Evolutionary conservation across 768 basidiomycete species (phyloP).

Genomic region (Leccinum barrowsii): DNA sequence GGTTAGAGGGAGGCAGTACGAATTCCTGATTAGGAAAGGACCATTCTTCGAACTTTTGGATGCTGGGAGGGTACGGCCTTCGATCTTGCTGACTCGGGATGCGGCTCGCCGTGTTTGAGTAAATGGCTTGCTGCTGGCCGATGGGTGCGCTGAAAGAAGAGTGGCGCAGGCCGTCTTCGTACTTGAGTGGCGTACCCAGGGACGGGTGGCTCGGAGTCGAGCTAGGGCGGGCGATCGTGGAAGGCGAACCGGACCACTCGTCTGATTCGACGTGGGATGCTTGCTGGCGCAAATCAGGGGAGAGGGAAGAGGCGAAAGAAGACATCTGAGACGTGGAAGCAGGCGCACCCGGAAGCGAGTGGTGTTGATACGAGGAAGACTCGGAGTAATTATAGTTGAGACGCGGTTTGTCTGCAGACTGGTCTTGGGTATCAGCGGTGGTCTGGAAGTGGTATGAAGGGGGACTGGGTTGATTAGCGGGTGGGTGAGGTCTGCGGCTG

Average conservation of each 20-base stretch:
- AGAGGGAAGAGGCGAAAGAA: slow-evolving; percentile 45
- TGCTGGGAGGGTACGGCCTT: slow-evolving; percentile 43
- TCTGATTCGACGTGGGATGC: slow-evolving; percentile 44
- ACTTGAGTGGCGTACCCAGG: slow-evolving; percentile 51
- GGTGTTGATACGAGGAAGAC: slow-evolving; percentile 46
- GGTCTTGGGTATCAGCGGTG: slow-evolving; percentile 34
- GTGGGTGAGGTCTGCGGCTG: slow-evolving; percentile 46
- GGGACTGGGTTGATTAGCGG: slow-evolving; percentile 34
- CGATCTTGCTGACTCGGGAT: slow-evolving; percentile 70
- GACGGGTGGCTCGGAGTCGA: slow-evolving; percentile 61
- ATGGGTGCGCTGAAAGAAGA: slow-evolving; percentile 59
- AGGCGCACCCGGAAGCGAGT: slow-evolving; percentile 51
- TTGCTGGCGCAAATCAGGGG: slow-evolving; percentile 46
- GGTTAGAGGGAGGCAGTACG: slow-evolving; percentile 36
- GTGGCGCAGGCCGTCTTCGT: slow-evolving; percentile 70
- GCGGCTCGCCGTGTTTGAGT: slow-evolving; percentile 56
- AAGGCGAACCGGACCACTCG: slow-evolving; percentile 52
- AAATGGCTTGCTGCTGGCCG: slow-evolving; percentile 55
- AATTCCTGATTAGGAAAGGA: slow-evolving; percentile 60
- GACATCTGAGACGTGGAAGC: slow-evolving; percentile 50
- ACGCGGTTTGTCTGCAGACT: slow-evolving; percentile 37
- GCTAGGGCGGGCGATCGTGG: slow-evolving; percentile 63
- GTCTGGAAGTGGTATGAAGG: too few relatives aligned
- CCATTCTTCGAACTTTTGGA: slow-evolving; percentile 69
- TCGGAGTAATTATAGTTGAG: slow-evolving; percentile 40